These are phyloP conservation scores for Pinus albicaulis DNA, from an alignment of 75 land plant species.

Conservation along the genomic window DNA sequence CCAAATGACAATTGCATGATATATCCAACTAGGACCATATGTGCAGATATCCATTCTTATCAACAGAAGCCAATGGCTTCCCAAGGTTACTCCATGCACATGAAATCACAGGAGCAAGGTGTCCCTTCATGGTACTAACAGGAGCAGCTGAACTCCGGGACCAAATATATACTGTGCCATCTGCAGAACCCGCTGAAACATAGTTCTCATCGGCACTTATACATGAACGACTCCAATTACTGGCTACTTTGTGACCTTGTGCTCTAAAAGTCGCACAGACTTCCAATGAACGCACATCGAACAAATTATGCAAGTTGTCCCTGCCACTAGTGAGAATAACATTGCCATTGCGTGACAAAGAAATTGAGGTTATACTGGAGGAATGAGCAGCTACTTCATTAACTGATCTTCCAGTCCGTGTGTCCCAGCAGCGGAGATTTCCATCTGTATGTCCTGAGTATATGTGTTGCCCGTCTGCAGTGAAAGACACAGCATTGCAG, in stretches of 20 bases:
- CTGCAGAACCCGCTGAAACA: conserved; percentile 87
- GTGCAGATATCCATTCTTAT: conserved; percentile 72
- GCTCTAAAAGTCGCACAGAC: conserved; percentile 76
- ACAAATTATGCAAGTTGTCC: conserved; percentile 88
- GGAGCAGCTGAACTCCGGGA: conserved; percentile 44
- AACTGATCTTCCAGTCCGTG: conserved; percentile 59
- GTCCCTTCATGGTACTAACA: conserved; percentile 61
- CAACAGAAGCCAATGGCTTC: conserved; percentile 72
- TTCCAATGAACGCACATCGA: conserved; percentile 83
- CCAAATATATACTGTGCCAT: conserved; percentile 89
- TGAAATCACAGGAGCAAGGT: conserved; percentile 66
- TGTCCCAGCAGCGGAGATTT: conserved; percentile 89
- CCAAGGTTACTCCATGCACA: conserved; percentile 93
- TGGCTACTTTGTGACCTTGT: conserved; percentile 61
- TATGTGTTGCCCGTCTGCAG: conserved; percentile 70
- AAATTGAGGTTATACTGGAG: conserved; percentile 78
- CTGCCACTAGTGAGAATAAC: conserved; percentile 82
- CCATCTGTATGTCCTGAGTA: conserved; percentile 98
- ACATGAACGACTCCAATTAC: conserved; percentile 94
- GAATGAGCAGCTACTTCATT: conserved; percentile 94
- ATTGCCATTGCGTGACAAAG: conserved; percentile 70
- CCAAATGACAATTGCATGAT: too few relatives aligned
- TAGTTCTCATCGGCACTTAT: conserved; percentile 83
- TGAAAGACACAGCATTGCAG: conserved; percentile 82
- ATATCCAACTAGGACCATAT: conserved; percentile 58